Conservation (phyloP, 2,329 filamentous ascomycete species). For the Fusarium chaquense region DNA sequence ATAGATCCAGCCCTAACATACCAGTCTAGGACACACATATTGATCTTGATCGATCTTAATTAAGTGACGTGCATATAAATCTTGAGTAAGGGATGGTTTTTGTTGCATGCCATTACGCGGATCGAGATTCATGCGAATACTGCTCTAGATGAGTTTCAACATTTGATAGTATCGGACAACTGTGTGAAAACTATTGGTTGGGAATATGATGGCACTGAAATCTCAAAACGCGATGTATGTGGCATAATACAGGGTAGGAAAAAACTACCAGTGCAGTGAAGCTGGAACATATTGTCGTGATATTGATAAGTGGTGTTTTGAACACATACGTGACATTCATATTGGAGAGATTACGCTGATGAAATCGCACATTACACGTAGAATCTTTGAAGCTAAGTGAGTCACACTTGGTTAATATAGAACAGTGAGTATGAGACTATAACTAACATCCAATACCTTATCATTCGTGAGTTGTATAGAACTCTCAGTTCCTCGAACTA, state of each 20-base stretch:
- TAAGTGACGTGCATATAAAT: not conserved
- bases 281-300: not conserved
- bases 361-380: rapidly evolving
- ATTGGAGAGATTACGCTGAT: not conserved
- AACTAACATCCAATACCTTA: not conserved
- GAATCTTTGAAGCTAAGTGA: no score
- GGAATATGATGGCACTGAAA: not conserved
- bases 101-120: constrained; percentile 19
- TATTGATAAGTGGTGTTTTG: not conserved
- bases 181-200: not conserved
- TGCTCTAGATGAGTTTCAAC: not conserved
- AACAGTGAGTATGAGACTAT: not conserved
- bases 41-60: constrained; percentile 3
- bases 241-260: no score
- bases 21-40: not conserved
- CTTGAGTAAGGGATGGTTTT: constrained; percentile 18
- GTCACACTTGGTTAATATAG: no score
- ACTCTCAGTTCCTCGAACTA: not conserved
- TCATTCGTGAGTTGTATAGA: not conserved
- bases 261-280: not conserved
- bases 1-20: constrained; percentile 16
- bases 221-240: no score
- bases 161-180: not conserved
- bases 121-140: constrained; percentile 26
- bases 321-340: not conserved